These are phyloP conservation scores for Xanthoconium stramineum DNA, from an alignment of 768 basidiomycete species.

Conservation along the genomic window DNA sequence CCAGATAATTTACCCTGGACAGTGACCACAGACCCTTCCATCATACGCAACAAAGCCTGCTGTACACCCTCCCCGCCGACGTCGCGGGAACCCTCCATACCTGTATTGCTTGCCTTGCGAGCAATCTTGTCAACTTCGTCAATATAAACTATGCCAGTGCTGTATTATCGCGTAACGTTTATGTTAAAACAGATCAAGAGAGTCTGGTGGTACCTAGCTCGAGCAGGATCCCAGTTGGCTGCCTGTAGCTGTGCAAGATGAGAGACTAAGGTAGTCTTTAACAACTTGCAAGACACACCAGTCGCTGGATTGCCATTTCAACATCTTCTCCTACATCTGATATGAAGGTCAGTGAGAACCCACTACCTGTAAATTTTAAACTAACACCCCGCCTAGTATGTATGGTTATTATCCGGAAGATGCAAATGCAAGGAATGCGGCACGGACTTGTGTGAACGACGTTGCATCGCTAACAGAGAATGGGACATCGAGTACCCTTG, in stretches of 20 bases:
- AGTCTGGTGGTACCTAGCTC: constrained; percentile 62
- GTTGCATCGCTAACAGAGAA: constrained; percentile 95
- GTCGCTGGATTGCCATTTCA: constrained; percentile 82
- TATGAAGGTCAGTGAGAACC: constrained; percentile 4
- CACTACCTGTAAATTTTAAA: constrained; percentile 12
- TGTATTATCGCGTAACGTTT: constrained; percentile 29
- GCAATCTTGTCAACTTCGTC: constrained; percentile 97
- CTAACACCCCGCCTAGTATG: constrained; percentile 66
- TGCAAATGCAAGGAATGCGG: neutral
- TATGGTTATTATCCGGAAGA: constrained; percentile 10
- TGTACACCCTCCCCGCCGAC: constrained; percentile 97
- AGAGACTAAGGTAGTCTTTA: neutral
- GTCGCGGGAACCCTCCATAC: constrained; percentile 73
- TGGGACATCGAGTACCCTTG: constrained; percentile 86
- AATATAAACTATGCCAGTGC: constrained; percentile 92
- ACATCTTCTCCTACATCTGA: constrained; percentile 96
- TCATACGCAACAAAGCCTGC: constrained; percentile 87
- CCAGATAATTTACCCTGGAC: constrained; percentile 68
- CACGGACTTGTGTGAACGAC: constrained; percentile 79
- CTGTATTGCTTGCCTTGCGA: constrained; percentile 48
- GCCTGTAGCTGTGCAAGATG: constrained; percentile 65
- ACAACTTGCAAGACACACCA: constrained; percentile 44
- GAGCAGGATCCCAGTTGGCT: constrained; percentile 82
- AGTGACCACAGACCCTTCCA: constrained; percentile 88
- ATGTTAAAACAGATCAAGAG: neutral